A percentile compares a stretch with the other conserved stretches of the same genome.
These are phyloP conservation scores for Hygrocybe punicea DNA, from an alignment of 768 basidiomycete genomes.

Conservation along the genomic window DNA sequence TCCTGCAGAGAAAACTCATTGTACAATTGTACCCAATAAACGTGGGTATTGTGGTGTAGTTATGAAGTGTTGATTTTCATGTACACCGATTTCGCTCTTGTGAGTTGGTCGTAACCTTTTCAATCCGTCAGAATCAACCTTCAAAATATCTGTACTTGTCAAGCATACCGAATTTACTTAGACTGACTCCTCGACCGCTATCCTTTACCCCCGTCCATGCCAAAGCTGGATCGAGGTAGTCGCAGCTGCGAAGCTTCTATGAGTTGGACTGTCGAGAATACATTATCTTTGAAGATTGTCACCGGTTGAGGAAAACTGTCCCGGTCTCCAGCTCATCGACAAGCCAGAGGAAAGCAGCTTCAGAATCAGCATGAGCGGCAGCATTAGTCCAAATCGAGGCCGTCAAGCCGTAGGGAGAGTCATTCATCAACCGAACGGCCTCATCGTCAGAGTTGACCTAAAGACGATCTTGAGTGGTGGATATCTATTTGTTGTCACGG, in stretches of 20 bases:
- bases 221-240: constrained; percentile 88
- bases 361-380: constrained; percentile 54
- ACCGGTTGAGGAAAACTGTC: constrained; percentile 92
- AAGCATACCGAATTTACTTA: constrained; percentile 77
- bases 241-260: constrained; percentile 51
- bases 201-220: constrained; percentile 95
- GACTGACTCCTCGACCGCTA: constrained; percentile 85
- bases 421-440: constrained; percentile 90
- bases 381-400: constrained; percentile 91
- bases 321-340: constrained; percentile 78
- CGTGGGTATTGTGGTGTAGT: not conserved
- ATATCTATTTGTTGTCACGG: not conserved
- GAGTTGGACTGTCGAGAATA: not conserved
- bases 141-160: constrained; percentile 20
- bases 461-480: not conserved
- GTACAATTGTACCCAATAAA: not conserved
- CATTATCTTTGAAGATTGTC: not conserved
- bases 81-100: constrained; percentile 73
- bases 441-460: constrained; percentile 83
- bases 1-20: not conserved
- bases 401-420: constrained; percentile 92
- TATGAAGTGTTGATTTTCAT: constrained; percentile 69
- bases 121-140: not conserved
- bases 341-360: constrained; percentile 63
- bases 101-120: constrained; percentile 83